phyloP scores from a whole-genome alignment of 495 filamentous ascomycete species.

The Neurospora pannonica region DNA sequence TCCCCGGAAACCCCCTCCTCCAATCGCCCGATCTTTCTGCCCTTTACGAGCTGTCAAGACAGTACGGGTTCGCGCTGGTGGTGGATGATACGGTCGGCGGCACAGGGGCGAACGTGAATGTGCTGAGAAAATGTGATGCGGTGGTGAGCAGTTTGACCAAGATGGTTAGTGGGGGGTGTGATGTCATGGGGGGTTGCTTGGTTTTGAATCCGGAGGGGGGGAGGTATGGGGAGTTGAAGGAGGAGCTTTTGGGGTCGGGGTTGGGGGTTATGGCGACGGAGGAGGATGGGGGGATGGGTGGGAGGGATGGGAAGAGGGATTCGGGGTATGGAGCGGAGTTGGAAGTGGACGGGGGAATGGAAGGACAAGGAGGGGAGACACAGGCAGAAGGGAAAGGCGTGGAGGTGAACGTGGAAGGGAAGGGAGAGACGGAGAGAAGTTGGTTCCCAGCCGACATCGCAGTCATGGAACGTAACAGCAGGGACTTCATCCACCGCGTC shows the following conservation, averaged over 20 bases:
- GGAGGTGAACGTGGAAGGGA: too few species aligned
- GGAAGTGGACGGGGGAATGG: background rate
- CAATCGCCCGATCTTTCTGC: conserved; percentile 7
- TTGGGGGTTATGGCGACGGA: background rate
- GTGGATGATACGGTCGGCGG: conserved; percentile 21
- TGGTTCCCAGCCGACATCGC: conserved; percentile 16
- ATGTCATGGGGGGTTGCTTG: conserved; percentile 19
- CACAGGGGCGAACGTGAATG: conserved; percentile 5
- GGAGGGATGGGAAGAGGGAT: background rate
- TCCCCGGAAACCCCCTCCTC: conserved; percentile 21
- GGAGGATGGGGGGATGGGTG: background rate
- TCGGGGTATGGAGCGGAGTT: background rate
- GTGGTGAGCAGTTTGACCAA: conserved; percentile 21
- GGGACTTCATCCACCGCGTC: conserved; percentile 8
- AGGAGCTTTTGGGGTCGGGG: background rate
- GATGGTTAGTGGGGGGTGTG: conserved; percentile 19
- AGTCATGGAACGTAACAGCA: conserved; percentile 16
- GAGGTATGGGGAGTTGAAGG: background rate
- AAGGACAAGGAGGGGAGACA: too few species aligned
- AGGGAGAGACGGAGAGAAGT: background rate
- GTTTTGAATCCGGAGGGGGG: background rate
- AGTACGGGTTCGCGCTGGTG: conserved; percentile 6
- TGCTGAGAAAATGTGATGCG: conserved; percentile 10
- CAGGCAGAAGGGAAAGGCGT: too few species aligned
- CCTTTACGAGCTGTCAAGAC: background rate